These are phyloP conservation scores for Umbelopsis isabellina DNA, from an alignment of 192 early-diverging fungal genomes.

Conservation along the genomic window DNA sequence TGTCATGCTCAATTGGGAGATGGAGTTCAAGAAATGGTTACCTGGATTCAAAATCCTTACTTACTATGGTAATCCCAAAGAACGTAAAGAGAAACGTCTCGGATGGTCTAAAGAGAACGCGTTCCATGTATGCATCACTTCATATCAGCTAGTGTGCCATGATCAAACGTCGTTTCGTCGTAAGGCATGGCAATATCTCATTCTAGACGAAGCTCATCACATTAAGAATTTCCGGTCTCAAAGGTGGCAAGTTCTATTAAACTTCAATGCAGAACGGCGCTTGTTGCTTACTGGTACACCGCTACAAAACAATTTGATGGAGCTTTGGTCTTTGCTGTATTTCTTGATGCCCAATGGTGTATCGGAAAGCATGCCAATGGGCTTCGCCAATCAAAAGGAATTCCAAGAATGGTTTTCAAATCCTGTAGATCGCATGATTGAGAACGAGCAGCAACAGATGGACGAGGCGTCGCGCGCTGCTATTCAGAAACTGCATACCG, in stretches of 20 bases:
- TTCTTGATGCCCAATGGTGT: conserved; percentile 80
- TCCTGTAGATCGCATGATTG: conserved; percentile 83
- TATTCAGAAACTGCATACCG: conserved; percentile 63
- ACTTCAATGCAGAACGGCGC: conserved; percentile 65
- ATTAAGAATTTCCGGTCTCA: conserved; percentile 82
- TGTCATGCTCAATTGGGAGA: conserved; percentile 81
- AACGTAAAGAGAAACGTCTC: conserved; percentile 63
- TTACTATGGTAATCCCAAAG: conserved; percentile 72
- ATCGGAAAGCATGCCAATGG: conserved; percentile 63
- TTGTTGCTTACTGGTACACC: conserved; percentile 88
- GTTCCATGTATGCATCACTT: conserved; percentile 68
- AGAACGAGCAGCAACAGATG: conserved; percentile 48
- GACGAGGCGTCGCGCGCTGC: conserved; percentile 56
- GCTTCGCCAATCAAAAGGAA: conserved; percentile 79
- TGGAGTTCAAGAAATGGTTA: conserved; percentile 72
- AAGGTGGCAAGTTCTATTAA: conserved; percentile 74
- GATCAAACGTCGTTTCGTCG: conserved; percentile 61
- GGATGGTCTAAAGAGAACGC: conserved; percentile 64
- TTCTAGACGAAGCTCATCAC: conserved; percentile 72
- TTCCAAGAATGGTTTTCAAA: conserved; percentile 89
- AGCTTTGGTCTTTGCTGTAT: conserved; percentile 86
- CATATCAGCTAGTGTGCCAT: conserved; percentile 63
- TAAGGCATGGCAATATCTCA: conserved; percentile 69
- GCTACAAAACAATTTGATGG: conserved; percentile 85
- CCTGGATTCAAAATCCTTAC: conserved; percentile 74